These are phyloP conservation scores for Dendrobium chrysotoxum DNA, from an alignment of 106 monocot genomes.

Conservation along the genomic window DNA sequence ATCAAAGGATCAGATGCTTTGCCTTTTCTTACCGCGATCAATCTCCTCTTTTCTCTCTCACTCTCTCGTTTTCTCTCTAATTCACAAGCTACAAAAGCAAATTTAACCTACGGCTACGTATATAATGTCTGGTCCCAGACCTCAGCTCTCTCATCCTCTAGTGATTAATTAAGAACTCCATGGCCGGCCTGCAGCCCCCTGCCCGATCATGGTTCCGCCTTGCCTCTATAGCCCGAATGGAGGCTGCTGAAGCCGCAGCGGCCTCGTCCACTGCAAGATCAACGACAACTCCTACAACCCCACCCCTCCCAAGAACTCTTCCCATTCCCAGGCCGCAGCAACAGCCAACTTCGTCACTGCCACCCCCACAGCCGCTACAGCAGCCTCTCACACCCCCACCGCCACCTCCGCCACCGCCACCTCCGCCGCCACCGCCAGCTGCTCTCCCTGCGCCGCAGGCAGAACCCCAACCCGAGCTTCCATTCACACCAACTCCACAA, in stretches of 20 bases:
- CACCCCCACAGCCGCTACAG: neutral
- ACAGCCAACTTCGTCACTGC: neutral
- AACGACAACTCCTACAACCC: neutral
- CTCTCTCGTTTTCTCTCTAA: neutral
- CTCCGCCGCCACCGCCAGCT: neutral
- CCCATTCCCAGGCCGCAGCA: neutral
- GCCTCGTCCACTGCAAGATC: neutral
- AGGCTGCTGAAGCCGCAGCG: neutral
- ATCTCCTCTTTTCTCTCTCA: neutral
- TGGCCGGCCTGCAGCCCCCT: slow-evolving; percentile 32
- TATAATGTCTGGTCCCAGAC: neutral
- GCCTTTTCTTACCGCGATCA: neutral
- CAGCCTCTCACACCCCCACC: neutral
- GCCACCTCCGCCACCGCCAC: neutral
- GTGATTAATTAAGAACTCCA: neutral
- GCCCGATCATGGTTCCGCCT: slow-evolving; percentile 31
- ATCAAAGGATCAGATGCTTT: slow-evolving; percentile 9
- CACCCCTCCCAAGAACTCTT: neutral
- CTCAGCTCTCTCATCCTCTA: neutral
- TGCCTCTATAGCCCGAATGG: slow-evolving; percentile 22
- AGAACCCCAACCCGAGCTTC: neutral
- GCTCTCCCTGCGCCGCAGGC: neutral
- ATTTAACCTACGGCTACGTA: neutral
- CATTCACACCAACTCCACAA: neutral
- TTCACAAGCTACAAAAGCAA: no score